These are phyloP conservation scores for Colletotrichum paranaense DNA, from an alignment of 2,329 filamentous ascomycete species.

Conservation along the genomic window DNA sequence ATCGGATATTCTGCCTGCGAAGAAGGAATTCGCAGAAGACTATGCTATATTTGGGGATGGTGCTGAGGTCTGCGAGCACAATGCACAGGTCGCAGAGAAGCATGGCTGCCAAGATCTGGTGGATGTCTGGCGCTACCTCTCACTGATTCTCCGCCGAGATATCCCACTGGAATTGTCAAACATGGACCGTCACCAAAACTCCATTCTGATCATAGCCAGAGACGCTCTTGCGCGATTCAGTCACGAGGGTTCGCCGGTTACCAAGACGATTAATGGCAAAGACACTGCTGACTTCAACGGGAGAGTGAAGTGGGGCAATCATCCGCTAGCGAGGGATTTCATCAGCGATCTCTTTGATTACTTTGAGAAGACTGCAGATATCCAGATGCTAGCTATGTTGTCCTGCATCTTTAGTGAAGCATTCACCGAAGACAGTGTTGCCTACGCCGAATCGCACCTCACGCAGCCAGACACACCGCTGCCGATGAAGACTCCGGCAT, in stretches of 20 bases:
- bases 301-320: slow-evolving; percentile 75
- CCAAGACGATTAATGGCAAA: slow-evolving; percentile 27
- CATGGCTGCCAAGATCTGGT: slow-evolving; percentile 78
- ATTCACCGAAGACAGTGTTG: slow-evolving; percentile 63
- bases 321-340: slow-evolving; percentile 71
- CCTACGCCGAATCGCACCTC: slow-evolving; percentile 67
- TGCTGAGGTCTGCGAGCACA: slow-evolving; percentile 84
- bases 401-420: slow-evolving; percentile 77
- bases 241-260: slow-evolving; percentile 1
- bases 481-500: slow-evolving; percentile 73
- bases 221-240: slow-evolving; percentile 63
- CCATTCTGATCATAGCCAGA: slow-evolving; percentile 76
- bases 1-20: slow-evolving; percentile 79
- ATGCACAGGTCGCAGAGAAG: slow-evolving; percentile 80
- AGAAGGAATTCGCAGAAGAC: slow-evolving; percentile 78
- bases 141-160: slow-evolving; percentile 80
- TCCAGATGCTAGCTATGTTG: slow-evolving; percentile 79
- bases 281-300: slow-evolving; percentile 57
- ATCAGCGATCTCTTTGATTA: slow-evolving; percentile 72
- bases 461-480: slow-evolving; percentile 71
- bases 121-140: slow-evolving; percentile 85
- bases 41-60: slow-evolving; percentile 89
- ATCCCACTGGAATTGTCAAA: slow-evolving; percentile 76
- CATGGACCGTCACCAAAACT: slow-evolving; percentile 64
- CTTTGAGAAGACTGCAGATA: slow-evolving; percentile 71